Base-by-base conservation (phyloP, 2,329 filamentous ascomycete genomes). In the Didymella arachidicola region DNA sequence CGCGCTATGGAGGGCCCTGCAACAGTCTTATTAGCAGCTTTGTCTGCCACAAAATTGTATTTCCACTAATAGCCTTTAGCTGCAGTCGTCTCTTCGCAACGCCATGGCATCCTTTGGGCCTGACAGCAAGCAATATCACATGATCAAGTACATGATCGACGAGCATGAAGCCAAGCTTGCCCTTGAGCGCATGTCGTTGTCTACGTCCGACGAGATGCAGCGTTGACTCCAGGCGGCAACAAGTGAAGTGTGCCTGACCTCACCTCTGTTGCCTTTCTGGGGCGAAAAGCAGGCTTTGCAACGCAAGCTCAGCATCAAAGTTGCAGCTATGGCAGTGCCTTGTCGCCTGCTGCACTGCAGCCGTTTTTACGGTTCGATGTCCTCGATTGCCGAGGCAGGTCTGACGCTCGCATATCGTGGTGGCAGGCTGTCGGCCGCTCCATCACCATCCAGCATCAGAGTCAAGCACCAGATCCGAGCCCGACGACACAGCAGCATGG, bases 81-180 rank as follows among this genome's bases (percentile, higher is more conserved):
- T 77, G 7, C 64, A 76, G 47, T 68, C 70, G 5, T 76, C 73
- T 7, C 67, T 77, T 22, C 75, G 73, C 56, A 77, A 77, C 36
- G 65, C 71, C 10, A 65, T 70, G 7, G 53, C 71, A 11, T 76
- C 75, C 1, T 76, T 77, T 53, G 74, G 75, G 6, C 53, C 65
- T 1, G 12, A 61, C 1, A 77, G 74, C 56, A 46, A 55, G 11
- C 74, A 77, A 38, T 76, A 75, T 53, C 59, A 49, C 39, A 57
- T 54, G 47, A 72, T 77, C 50, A 72, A 72, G 47, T 61, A 62
- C 39, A 69, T 75, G 59, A 62, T 74, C 3, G 71, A 75, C 14
- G 73, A 74, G 48, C 66, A 76, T 27, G 63, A 62, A 38, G 67
- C 68, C 0, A 72, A 71, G 25, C 53, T 67, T 34, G 70, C 70